phyloP scores from a whole-genome alignment of 2,329 filamentous ascomycete species.

The Colletotrichum siamense region DNA sequence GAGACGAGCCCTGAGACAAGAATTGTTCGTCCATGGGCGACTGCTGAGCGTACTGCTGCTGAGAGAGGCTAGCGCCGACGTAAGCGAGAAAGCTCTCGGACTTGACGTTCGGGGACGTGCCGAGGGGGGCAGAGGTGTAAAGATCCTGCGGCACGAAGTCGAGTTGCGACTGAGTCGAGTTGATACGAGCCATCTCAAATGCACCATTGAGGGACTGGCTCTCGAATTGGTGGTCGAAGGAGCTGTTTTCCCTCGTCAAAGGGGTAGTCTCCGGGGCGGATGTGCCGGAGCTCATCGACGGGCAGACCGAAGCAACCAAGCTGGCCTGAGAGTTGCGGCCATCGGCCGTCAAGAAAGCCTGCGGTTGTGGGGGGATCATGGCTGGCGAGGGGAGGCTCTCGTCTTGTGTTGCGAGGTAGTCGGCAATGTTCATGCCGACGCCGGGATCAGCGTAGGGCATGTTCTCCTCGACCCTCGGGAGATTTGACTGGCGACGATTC shows the following conservation, averaged over 20 bases:
- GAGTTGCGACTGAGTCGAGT: constrained; percentile 41
- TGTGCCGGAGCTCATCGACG: constrained; percentile 48
- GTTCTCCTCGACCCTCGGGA: constrained; percentile 43
- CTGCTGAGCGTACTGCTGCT: constrained; percentile 35
- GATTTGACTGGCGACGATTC: constrained; percentile 27
- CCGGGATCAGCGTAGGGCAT: constrained; percentile 26
- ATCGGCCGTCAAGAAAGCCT: constrained; percentile 26
- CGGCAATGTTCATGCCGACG: constrained; percentile 43
- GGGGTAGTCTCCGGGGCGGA: constrained; percentile 43
- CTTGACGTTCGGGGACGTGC: constrained; percentile 32
- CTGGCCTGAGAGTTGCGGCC: constrained; percentile 23
- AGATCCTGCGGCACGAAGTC: constrained; percentile 29
- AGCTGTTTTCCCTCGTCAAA: constrained; percentile 50
- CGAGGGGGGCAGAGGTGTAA: constrained; percentile 17
- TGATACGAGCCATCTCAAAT: constrained; percentile 42
- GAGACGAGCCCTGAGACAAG: constrained; percentile 30
- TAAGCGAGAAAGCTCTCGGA: constrained; percentile 37
- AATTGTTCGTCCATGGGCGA: constrained; percentile 32
- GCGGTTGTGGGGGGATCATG: constrained; percentile 23
- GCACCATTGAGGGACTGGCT: constrained; percentile 29
- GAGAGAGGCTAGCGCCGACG: constrained; percentile 37
- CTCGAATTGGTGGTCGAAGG: constrained; percentile 33
- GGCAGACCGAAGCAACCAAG: constrained; percentile 41
- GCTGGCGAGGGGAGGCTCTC: constrained; percentile 30
- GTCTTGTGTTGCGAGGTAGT: constrained; percentile 39